Evolutionary conservation across 2,329 filamentous ascomycete genomes (phyloP).

Genomic region (Xylariaceae sp.): DNA sequence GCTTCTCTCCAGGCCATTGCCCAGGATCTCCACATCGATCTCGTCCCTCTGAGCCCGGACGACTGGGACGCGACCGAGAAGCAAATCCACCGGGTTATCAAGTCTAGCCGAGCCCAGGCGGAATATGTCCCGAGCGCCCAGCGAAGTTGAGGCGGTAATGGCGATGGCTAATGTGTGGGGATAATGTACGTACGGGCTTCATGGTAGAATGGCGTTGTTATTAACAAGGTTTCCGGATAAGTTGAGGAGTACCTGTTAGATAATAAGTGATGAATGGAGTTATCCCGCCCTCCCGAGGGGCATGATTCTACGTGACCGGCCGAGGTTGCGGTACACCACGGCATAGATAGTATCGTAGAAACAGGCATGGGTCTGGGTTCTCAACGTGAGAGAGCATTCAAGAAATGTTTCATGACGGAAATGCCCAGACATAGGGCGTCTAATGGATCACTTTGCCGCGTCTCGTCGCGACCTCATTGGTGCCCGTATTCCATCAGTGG

Average conservation of each 20-base stretch:
- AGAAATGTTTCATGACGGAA: not conserved
- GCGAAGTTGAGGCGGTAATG: not conserved
- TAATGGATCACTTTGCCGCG: no score
- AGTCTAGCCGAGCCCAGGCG: slow-evolving; percentile 58
- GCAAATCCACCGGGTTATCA: slow-evolving; percentile 75
- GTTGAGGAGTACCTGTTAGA: not conserved
- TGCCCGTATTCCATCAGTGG: no score
- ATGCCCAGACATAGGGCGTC: not conserved
- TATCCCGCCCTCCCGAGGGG: no score
- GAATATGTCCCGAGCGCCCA: slow-evolving; percentile 41
- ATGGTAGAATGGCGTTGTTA: not conserved
- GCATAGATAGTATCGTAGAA: not conserved
- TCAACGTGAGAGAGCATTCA: not conserved
- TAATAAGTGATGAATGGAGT: no score
- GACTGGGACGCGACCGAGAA: slow-evolving; percentile 91
- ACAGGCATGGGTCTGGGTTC: not conserved
- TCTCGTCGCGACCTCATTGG: no score
- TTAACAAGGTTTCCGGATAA: not conserved
- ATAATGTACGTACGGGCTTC: not conserved
- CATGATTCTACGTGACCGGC: not conserved
- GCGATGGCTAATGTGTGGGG: not conserved
- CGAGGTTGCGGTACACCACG: not conserved
- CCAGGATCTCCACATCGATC: slow-evolving; percentile 70
- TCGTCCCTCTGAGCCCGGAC: slow-evolving; percentile 73
- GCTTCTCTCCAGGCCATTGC: slow-evolving; percentile 74